Percentiles rank a stretch among this genome's conserved stretches.
phyloP scores from a whole-genome alignment of 306 rosid genomes.

The Argentina anserina region DNA sequence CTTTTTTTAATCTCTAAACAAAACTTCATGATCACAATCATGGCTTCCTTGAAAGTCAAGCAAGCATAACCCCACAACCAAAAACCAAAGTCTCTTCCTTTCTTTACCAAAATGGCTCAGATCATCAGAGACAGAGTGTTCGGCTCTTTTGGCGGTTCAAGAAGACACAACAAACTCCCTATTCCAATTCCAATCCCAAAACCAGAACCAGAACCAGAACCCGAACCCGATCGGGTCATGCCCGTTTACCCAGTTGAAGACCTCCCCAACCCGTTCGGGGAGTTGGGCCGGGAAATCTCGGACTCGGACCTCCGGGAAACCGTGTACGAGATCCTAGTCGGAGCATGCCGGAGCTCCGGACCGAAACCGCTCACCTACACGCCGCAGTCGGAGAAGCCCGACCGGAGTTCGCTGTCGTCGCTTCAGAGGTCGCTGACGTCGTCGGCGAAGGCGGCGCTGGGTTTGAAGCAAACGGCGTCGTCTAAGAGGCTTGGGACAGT shows the following conservation, averaged over 20 bases:
- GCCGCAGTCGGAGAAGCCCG: slow-evolving; percentile 69
- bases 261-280: slow-evolving; percentile 64
- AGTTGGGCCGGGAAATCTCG: slow-evolving; percentile 30
- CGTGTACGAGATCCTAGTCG: slow-evolving; percentile 82
- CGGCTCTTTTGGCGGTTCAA: slow-evolving; percentile 33
- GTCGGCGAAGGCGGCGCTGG: slow-evolving; percentile 85
- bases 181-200: slow-evolving; percentile 3
- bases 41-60: slow-evolving; percentile 55
- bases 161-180: slow-evolving; percentile 20
- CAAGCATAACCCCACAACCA: slow-evolving; percentile 34
- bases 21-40: slow-evolving; percentile 1
- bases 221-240: slow-evolving; percentile 32
- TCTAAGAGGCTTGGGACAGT: slow-evolving; percentile 24
- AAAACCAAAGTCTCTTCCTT: slow-evolving; percentile 18
- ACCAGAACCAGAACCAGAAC: not conserved
- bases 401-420: slow-evolving; percentile 48
- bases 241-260: slow-evolving; percentile 52
- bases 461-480: slow-evolving; percentile 58
- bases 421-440: slow-evolving; percentile 77
- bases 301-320: slow-evolving; percentile 88
- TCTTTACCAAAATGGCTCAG: slow-evolving; percentile 37
- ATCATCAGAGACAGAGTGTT: slow-evolving; percentile 45
- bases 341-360: slow-evolving; percentile 76
- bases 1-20: not conserved
- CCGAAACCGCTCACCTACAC: slow-evolving; percentile 74